Percentiles rank a stretch among this genome's conserved stretches.
Conservation (phyloP, 306 rosid species). For the Morella rubra region DNA sequence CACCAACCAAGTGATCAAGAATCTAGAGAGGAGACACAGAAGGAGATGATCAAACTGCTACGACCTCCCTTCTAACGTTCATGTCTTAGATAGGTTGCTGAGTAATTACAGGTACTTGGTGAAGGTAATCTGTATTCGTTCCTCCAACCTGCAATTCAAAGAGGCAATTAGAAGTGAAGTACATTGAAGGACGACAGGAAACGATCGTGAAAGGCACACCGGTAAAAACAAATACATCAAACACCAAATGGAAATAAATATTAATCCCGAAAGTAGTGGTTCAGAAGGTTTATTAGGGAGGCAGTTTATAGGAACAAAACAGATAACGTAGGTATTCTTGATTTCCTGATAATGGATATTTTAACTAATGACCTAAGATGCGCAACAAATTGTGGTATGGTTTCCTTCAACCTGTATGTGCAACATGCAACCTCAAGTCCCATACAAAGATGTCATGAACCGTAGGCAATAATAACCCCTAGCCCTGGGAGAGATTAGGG, state of each 20-base stretch:
- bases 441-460: background rate
- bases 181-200: background rate
- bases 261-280: background rate
- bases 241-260: background rate
- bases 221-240: background rate
- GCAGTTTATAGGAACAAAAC: background rate
- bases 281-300: background rate
- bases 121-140: background rate
- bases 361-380: background rate
- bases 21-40: background rate
- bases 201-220: background rate
- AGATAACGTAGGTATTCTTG: background rate
- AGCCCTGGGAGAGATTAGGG: too few relatives aligned
- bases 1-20: conserved; percentile 1
- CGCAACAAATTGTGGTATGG: background rate
- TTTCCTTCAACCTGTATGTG: background rate
- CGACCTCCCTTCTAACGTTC: conserved; percentile 26
- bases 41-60: conserved; percentile 17
- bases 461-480: background rate
- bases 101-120: conserved; percentile 43
- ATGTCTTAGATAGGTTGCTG: conserved; percentile 27
- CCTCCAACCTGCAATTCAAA: conserved; percentile 27
- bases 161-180: background rate
- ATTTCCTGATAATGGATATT: background rate
- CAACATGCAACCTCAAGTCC: background rate